A percentile compares a stretch with the other conserved stretches of the same genome.
phyloP scores from a whole-genome alignment of 192 early-diverging fungal genomes.

The Fimicolochytrium jonesii region DNA sequence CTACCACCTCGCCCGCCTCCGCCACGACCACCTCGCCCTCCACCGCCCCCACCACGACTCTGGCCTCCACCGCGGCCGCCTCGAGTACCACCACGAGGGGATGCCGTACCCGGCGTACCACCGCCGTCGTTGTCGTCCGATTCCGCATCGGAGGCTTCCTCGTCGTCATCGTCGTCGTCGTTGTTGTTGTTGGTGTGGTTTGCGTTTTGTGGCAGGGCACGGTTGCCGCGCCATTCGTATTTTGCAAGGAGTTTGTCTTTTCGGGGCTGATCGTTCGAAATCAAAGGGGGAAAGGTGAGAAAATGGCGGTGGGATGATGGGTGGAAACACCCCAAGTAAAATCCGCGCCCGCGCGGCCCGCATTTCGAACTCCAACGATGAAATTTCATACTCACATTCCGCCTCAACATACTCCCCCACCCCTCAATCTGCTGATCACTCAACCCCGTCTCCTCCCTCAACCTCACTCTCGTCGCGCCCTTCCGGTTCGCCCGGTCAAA shows the following conservation, averaged over 20 bases:
- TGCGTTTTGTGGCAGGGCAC: slow-evolving; percentile 7
- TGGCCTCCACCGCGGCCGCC: slow-evolving; percentile 11
- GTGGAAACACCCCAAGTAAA: too few relatives aligned
- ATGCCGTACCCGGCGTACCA: not conserved
- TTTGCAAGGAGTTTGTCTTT: slow-evolving; percentile 58
- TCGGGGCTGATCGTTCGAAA: too few relatives aligned
- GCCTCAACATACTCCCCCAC: slow-evolving; percentile 82
- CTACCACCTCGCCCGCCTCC: slow-evolving; percentile 5
- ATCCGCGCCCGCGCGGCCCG: too few relatives aligned
- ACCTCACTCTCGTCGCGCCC: slow-evolving; percentile 48
- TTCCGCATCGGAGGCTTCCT: not conserved
- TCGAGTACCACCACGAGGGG: not conserved
- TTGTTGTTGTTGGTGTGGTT: not conserved
- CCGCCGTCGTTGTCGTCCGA: not conserved
- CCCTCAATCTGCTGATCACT: slow-evolving; percentile 91
- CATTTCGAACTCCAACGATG: too few relatives aligned
- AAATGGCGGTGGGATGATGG: not conserved
- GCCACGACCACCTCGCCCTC: slow-evolving; percentile 10
- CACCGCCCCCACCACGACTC: slow-evolving; percentile 13
- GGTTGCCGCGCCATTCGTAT: slow-evolving; percentile 58
- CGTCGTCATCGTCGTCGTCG: not conserved
- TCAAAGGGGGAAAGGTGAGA: not conserved
- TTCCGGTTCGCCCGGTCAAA: slow-evolving; percentile 65
- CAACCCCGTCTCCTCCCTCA: slow-evolving; percentile 67
- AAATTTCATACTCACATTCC: slow-evolving; percentile 75